phyloP scores from a whole-genome alignment of 2,329 filamentous ascomycete genomes.

The Saccharata proteae region DNA sequence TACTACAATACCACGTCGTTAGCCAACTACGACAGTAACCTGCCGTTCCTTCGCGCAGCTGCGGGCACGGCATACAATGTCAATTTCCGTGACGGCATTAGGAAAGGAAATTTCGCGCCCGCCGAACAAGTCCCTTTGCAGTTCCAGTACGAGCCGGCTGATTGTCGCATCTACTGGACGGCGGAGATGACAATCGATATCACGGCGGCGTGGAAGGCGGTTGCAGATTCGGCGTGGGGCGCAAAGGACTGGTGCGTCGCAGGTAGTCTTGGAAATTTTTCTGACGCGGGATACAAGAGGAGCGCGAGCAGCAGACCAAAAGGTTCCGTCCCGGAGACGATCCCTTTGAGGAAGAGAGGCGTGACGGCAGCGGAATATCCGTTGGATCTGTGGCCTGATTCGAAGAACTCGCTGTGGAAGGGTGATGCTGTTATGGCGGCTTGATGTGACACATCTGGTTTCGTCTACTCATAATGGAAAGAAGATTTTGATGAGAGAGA shows the following conservation, averaged over 20 bases:
- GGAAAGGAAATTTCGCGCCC: conserved; percentile 25
- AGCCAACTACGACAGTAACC: conserved; percentile 19
- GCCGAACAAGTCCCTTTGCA: conserved; percentile 39
- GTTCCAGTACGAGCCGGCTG: conserved; percentile 48
- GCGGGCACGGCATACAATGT: conserved; percentile 18
- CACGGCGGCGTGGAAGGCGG: conserved; percentile 41
- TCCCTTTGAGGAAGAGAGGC: conserved; percentile 17
- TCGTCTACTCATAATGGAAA: too few relatives aligned
- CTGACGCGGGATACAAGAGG: conserved; percentile 11
- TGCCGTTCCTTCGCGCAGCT: conserved; percentile 19
- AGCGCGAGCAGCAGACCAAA: conserved; percentile 13
- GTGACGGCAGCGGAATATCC: conserved; percentile 22
- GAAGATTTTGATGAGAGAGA: too few relatives aligned
- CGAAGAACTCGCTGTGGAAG: conserved; percentile 13
- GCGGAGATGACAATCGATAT: conserved; percentile 42
- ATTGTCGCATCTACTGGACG: conserved; percentile 52
- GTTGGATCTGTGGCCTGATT: conserved; percentile 22
- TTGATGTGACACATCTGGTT: too few relatives aligned
- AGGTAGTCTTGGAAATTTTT: conserved; percentile 15
- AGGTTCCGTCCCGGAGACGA: conserved; percentile 14
- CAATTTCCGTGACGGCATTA: conserved; percentile 30
- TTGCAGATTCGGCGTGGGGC: conserved; percentile 23
- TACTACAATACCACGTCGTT: conserved; percentile 20
- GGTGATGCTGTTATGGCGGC: conserved; percentile 16
- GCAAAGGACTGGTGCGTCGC: conserved; percentile 21